Evolutionary conservation across 805 yeast species (phyloP), one percentile per base, ranked within the genome.

Genomic region (Kurtzmaniella cleridarum): DNA sequence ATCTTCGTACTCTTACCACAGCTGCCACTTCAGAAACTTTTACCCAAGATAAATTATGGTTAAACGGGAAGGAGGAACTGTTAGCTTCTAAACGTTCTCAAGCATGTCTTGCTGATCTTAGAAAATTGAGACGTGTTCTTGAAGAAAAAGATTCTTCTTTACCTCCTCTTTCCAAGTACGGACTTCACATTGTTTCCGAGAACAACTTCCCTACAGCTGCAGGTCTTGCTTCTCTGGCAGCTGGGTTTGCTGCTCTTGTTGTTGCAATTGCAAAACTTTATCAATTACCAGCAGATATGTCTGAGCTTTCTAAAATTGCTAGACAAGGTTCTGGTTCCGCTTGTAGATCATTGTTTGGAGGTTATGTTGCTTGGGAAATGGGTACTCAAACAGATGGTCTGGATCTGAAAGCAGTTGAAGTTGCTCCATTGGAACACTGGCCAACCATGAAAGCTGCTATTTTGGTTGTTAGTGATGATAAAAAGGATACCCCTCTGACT

Each of bases 141-240:
- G 97, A 90, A 62, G 49, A 48, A 1, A 45, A 51, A n/a, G 78
- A 86, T 54, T 28, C 71, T 0, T 43, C 65, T 1, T 63, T 82
- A 46, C 86, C 90, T 30, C 71, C 68, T 52, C 69, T 89, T 42
- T 75, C 91, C 26, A 52, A 67, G 14, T 79, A 76, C 76, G 72
- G 75, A 37, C 69, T 93, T 41, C 87, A 81, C 52, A 84, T 93
- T 49, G 95, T 87, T 11, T 81, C 95, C 20, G 95, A 88, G 57
- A 93, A 93, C 69, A 93, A 93, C 66, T 93, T 93, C 73, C 99
- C 99, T 38, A 93, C 99, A 18, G 98, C 98, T 26, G 98, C 98
- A 5, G 98, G 98, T 2, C 75, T 93, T 51, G 98, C 98, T 0
- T 88, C 96, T 1, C 84, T 95, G 4, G 98, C 98, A 11, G 98